Base-by-base conservation (phyloP, 495 filamentous ascomycete species). In the Trichoderma orchidacearum region DNA sequence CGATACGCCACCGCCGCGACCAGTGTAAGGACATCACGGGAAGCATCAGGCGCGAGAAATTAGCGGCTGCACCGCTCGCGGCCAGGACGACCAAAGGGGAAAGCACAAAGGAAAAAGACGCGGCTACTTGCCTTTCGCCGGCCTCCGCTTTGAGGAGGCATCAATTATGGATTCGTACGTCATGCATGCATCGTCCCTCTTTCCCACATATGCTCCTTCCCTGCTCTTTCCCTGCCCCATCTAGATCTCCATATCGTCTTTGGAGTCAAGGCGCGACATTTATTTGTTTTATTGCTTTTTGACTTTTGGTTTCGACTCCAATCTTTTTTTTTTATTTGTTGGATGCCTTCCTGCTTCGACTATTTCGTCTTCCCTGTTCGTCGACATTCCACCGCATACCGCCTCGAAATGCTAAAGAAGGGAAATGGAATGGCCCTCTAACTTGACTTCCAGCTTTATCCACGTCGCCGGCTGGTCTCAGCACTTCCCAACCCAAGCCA, bases 381-480 rank as follows among this genome's bases (percentile, higher is more conserved):
- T n/a, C n/a, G n/a, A n/a, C n/a, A n/a, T n/a, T n/a, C n/a, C n/a
- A n/a, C n/a, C 17, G 23, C 41, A 8, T 17, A 12, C 12, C 8
- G 23, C 18, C 18, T 6, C 34, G 21, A 23, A 9, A 48, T 27
- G 41, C 17, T n/a, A 13, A 48, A 48, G 41, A 8, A 48, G 21
- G 7, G 7, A n/a, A n/a, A 27, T 55, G 30, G 30, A 30, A 35
- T 30, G 13, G 53, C 6, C 53, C 30, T 11, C 53, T 55, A 55
- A 55, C 53, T 34, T 38, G 21, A 25, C 23, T 58, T 21, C 60
- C 65, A 80, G 77, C 58, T 71, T 78, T 60, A 68, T 77, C 58
- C 67, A 75, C 57, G 67, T 77, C 60, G 68, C 74, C 56, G 70
- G 73, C 56, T 78, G 76, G 76, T 71, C 74, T 56, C 70, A 75